Conservation (phyloP, 352 stramenopile genomes). For the Phytophthora hybrid region DNA sequence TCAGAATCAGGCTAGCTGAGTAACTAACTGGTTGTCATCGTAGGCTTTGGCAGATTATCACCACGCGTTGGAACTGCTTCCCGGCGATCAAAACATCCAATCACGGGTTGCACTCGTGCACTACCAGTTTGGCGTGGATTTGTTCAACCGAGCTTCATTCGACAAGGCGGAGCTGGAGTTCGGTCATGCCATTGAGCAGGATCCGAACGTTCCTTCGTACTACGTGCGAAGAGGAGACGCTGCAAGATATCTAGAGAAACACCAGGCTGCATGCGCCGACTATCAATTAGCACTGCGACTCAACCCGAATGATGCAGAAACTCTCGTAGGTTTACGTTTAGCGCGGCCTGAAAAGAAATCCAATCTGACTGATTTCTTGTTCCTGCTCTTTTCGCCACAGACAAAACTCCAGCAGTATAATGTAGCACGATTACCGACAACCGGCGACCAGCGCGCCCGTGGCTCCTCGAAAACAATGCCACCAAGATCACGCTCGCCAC, state of each 20-base stretch:
- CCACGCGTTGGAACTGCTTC: conserved; percentile 67
- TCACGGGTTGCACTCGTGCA: conserved; percentile 78
- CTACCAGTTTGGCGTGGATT: conserved; percentile 83
- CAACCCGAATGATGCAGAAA: conserved; percentile 69
- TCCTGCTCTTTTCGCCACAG: conserved; percentile 19
- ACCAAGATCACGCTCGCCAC: conserved; percentile 14
- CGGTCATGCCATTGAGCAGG: conserved; percentile 54
- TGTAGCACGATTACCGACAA: conserved; percentile 14
- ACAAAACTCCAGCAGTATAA: conserved; percentile 76
- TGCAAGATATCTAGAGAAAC: conserved; percentile 77
- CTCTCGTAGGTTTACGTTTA: conserved; percentile 35
- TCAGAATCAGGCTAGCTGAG: not conserved
- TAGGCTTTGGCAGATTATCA: conserved; percentile 86
- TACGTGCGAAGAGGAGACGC: conserved; percentile 77
- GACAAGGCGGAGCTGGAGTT: conserved; percentile 81
- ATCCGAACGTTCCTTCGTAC: conserved; percentile 64
- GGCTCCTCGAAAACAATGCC: conserved; percentile 3
- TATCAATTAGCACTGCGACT: conserved; percentile 63
- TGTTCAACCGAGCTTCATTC: conserved; percentile 82
- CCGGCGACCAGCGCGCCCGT: conserved; percentile 27
- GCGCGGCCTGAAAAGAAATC: not conserved
- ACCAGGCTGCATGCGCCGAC: conserved; percentile 59
- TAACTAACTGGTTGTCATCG: conserved; percentile 1
- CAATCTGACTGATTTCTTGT: not conserved
- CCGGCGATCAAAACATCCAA: conserved; percentile 56